Conservation (phyloP, 108 stramenopile species). For the Nannochloropsis salina region DNA sequence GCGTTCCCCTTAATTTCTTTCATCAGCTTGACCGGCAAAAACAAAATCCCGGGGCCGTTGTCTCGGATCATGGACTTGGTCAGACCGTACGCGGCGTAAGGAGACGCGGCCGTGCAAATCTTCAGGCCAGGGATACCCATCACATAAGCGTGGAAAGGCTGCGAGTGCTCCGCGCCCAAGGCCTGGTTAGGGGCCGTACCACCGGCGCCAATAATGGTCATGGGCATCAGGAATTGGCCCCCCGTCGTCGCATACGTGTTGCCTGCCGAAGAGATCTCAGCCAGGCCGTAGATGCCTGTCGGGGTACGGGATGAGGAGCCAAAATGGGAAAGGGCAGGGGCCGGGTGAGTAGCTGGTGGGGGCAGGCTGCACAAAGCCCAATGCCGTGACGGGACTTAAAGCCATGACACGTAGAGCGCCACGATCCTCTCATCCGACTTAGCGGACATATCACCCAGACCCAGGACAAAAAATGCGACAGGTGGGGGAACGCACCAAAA, state of each 20-base stretch:
- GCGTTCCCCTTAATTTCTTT: constrained; percentile 85
- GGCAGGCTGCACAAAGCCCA: not conserved
- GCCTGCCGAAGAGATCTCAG: constrained; percentile 89
- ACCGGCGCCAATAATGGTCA: constrained; percentile 97
- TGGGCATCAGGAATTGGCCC: constrained; percentile 95
- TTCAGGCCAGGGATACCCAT: constrained; percentile 98
- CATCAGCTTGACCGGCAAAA: constrained; percentile 98
- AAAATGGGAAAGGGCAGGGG: not conserved
- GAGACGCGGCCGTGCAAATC: constrained; percentile 93
- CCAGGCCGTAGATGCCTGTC: constrained; percentile 91
- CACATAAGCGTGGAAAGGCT: constrained; percentile 97
- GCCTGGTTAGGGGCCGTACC: constrained; percentile 97
- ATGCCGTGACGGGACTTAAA: not conserved
- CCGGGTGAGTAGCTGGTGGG: not conserved
- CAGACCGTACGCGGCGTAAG: constrained; percentile 90
- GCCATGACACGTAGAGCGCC: too few relatives aligned
- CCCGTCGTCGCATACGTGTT: constrained; percentile 97
- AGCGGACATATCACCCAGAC: not conserved
- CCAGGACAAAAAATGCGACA: not conserved
- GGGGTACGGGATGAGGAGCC: not conserved
- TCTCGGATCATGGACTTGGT: constrained; percentile 97
- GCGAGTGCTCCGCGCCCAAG: constrained; percentile 94
- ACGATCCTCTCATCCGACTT: too few relatives aligned
- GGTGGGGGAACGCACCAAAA: constrained; percentile 60
- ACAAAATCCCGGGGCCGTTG: constrained; percentile 94